These are phyloP conservation scores for Talinum fruticosum DNA, from an alignment of 148 eudicot genomes.

Conservation along the genomic window DNA sequence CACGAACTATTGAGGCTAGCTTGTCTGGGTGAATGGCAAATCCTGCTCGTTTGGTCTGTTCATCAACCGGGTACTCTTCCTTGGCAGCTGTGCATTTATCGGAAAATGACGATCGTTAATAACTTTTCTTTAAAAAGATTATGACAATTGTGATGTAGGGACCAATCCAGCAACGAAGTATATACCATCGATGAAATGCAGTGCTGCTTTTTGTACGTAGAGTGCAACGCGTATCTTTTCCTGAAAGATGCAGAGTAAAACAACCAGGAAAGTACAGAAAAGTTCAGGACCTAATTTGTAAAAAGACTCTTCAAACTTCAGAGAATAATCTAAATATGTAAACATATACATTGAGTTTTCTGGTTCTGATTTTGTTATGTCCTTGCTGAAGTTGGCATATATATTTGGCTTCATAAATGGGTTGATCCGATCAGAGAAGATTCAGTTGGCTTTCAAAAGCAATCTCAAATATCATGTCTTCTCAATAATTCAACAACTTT, in stretches of 20 bases:
- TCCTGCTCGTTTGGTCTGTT: conserved; percentile 53
- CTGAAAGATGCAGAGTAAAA: conserved; percentile 33
- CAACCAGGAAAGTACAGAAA: background rate
- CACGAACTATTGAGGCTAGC: conserved; percentile 49
- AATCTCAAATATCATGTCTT: too few relatives aligned
- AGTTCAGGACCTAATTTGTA: background rate
- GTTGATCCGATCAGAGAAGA: too few relatives aligned
- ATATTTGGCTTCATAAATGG: too few relatives aligned
- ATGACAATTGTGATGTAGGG: background rate
- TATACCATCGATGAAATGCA: conserved; percentile 74
- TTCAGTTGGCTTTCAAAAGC: too few relatives aligned
- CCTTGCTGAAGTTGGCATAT: too few relatives aligned
- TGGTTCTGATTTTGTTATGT: too few relatives aligned
- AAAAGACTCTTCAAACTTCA: background rate
- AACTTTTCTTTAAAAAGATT: background rate
- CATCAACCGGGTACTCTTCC: conserved; percentile 36
- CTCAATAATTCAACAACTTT: too few relatives aligned
- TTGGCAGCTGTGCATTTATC: conserved; percentile 37
- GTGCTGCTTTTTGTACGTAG: conserved; percentile 75
- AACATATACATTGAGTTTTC: too few relatives aligned
- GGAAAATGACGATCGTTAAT: background rate
- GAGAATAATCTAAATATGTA: too few relatives aligned
- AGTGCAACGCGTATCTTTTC: conserved; percentile 76
- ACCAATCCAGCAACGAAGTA: background rate
- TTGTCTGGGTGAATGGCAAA: conserved; percentile 59